Evolutionary conservation across 1,139 yeast genomes (phyloP).

Genomic region (Pichia sp.): DNA sequence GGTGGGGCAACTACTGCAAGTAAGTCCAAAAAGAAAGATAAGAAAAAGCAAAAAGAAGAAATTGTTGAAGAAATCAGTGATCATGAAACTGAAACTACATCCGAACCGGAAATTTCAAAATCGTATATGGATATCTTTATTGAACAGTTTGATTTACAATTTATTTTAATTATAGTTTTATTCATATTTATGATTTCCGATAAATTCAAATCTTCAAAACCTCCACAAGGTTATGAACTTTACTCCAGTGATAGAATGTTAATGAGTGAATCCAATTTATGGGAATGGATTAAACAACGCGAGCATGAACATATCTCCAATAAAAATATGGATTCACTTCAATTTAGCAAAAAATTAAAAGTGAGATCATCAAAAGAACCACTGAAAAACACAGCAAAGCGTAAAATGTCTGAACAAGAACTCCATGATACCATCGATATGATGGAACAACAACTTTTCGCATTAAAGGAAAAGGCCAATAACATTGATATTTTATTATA

Average conservation of each 20-base stretch:
- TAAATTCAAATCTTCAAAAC: slow-evolving; percentile 10
- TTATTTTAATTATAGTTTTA: slow-evolving; percentile 17
- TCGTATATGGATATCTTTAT: slow-evolving; percentile 11
- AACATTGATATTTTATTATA: background rate
- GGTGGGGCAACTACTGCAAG: slow-evolving; percentile 16
- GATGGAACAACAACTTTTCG: slow-evolving; percentile 21
- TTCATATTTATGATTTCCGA: slow-evolving; percentile 19
- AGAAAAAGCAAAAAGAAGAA: slow-evolving; percentile 9
- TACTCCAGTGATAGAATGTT: slow-evolving; percentile 31
- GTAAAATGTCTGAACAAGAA: slow-evolving; percentile 18
- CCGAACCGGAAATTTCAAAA: slow-evolving; percentile 7
- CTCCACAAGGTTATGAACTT: slow-evolving; percentile 21
- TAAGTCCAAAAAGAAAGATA: slow-evolving; percentile 8
- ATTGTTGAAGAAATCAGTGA: slow-evolving; percentile 19
- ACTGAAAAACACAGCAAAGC: background rate
- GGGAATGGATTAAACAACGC: slow-evolving; percentile 76
- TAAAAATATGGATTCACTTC: background rate
- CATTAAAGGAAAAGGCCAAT: slow-evolving; percentile 15
- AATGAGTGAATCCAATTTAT: slow-evolving; percentile 58
- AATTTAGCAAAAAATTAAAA: background rate
- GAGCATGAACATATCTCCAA: slow-evolving; percentile 24
- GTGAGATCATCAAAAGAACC: slow-evolving; percentile 1
- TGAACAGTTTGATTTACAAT: slow-evolving; percentile 21
- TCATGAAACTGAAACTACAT: slow-evolving; percentile 1
- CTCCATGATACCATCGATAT: slow-evolving; percentile 23